Evolutionary conservation across 106 monocot species (phyloP), one percentile per base, ranked within the genome.

Genomic region (Narthecium ossifragum): DNA sequence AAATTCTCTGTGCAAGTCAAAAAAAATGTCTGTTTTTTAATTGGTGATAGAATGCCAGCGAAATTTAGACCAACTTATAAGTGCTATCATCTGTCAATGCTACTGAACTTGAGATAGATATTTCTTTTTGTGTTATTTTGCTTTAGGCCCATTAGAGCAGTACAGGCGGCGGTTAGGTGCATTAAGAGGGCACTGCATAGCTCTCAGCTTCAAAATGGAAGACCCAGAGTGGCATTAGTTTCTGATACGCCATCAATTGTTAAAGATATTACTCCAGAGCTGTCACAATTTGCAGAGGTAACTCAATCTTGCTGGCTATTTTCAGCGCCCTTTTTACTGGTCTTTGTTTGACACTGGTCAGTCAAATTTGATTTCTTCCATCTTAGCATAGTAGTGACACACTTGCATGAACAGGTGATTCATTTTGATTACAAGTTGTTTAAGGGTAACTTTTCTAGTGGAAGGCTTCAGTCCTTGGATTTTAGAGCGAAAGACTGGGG

Each of bases 401-500:
- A n/a, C n/a, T 24, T 52, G 23, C 5, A 36, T 34, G 12, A 39
- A 40, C 72, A 96, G 96, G 76, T 96, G 36, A 29, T 96, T 61
- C 70, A 80, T 78, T 96, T 96, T 76, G 64, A 90, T 76, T 81
- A 90, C 75, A 78, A 80, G n/a, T 40, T 63, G 15, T 96, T 72
- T 62, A 27, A 68, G 46, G 67, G 65, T 27, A 73, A 63, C 50
- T 41, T 67, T 50, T 78, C 77, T 43, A 49, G 33, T 47, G 67
- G 53, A 51, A 79, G 59, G 38, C 46, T 59, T 46, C 54, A 73
- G 69, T 43, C 76, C 36, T 29, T 59, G 47, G 66, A 73, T 64
- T 96, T 86, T 41, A 86, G 96, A 76, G 64, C n/a, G 10, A 86
- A 70, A 68, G 96, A 96, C 60, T 96, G 96, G 96, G 96, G 96